Evolutionary conservation across 345 rosid species (phyloP).

Genomic region (Xanthoceras sorbifolium): DNA sequence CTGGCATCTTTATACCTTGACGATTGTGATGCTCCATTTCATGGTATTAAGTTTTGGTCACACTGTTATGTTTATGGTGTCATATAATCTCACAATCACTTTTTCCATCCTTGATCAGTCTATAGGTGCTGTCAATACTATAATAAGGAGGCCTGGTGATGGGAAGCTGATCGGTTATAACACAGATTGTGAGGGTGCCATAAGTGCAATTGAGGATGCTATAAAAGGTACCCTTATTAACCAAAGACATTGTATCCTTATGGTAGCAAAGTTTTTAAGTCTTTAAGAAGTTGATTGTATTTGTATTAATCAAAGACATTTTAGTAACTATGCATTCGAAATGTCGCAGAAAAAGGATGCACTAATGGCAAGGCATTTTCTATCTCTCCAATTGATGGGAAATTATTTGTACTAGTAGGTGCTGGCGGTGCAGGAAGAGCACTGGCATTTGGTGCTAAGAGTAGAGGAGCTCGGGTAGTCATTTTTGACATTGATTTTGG

Average conservation of each 20-base stretch:
- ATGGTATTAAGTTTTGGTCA: too few species aligned
- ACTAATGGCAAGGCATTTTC: conserved; percentile 17
- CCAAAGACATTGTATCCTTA: not conserved
- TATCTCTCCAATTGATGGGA: conserved; percentile 43
- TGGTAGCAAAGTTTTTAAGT: not conserved
- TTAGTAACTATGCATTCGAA: not conserved
- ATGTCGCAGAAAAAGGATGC: conserved; percentile 30
- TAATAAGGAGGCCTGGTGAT: conserved; percentile 47
- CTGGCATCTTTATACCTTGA: too few species aligned
- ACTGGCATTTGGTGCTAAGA: conserved; percentile 62
- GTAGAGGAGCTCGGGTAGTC: conserved; percentile 50
- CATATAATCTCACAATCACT: not conserved
- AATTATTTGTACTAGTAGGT: conserved; percentile 55
- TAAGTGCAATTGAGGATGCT: conserved; percentile 60
- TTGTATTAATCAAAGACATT: not conserved
- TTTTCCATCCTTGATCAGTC: conserved; percentile 33
- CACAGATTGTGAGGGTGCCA: conserved; percentile 56
- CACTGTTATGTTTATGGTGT: not conserved
- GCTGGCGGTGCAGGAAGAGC: conserved; percentile 78
- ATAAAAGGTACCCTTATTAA: conserved; percentile 38
- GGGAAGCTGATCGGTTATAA: conserved; percentile 56
- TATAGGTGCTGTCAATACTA: conserved; percentile 56
- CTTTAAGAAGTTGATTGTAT: not conserved
- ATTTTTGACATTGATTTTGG: conserved; percentile 60
- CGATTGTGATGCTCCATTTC: too few species aligned